These are phyloP conservation scores for Pseudocercospora fuligena DNA, from an alignment of 2,329 filamentous ascomycete species.

Conservation along the genomic window DNA sequence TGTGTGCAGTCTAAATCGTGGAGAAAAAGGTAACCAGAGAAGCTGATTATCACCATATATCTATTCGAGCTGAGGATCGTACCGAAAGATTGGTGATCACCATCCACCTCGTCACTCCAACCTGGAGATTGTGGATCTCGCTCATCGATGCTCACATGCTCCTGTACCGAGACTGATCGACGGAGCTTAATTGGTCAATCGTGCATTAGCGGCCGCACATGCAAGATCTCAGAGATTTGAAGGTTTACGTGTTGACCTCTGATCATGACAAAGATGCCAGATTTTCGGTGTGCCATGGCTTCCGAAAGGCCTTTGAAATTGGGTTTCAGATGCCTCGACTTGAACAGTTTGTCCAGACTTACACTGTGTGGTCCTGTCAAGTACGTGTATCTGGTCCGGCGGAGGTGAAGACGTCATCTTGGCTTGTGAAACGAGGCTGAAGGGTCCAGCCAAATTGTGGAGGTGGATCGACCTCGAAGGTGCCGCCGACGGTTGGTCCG, in stretches of 20 bases:
- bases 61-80: neutral
- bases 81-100: neutral
- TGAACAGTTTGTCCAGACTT: neutral
- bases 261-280: neutral
- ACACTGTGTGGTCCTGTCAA: neutral
- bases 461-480: neutral
- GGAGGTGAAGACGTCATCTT: slow-evolving; percentile 19
- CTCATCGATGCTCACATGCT: neutral
- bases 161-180: slow-evolving; percentile 3
- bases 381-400: neutral
- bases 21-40: no score
- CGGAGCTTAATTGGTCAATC: slow-evolving; percentile 2
- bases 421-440: neutral
- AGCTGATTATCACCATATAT: neutral
- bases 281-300: neutral
- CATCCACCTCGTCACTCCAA: slow-evolving; percentile 10
- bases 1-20: neutral
- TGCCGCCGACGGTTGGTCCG: neutral
- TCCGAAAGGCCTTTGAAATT: neutral
- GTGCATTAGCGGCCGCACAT: slow-evolving; percentile 7
- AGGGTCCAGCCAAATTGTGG: neutral
- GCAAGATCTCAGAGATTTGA: slow-evolving; percentile 10
- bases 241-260: neutral
- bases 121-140: neutral
- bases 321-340: neutral